Base-by-base conservation (phyloP, 225 moss, liverwort and hornwort species). In the Anthoceros angustus region DNA sequence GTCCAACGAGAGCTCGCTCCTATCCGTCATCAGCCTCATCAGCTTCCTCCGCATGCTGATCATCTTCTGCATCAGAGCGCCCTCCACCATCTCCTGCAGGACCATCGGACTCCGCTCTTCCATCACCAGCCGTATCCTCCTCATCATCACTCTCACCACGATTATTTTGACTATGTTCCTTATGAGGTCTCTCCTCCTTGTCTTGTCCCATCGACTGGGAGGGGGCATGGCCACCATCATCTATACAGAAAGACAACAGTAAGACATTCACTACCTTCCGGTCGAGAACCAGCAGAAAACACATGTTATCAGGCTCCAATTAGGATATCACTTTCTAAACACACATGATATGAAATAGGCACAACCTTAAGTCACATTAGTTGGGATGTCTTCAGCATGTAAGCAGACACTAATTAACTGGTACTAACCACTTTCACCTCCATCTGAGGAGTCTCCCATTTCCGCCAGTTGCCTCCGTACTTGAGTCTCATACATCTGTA, bases 401-500 rank as follows among this genome's bases (percentile, higher is more conserved):
- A 32, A 32, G 32, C 32, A 32, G 2, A 32, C 32, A 32, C 18
- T 23, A 55, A 20, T 8, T 7, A 18, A 55, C 18, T 55, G 12
- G 7, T 18, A 55, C 81, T 81, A 71, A 81, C 81, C 81, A 71
- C 81, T 81, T 81, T 73, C 81, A 69, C 72, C 81, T 69, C 78
- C 81, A 67, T 81, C 81, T 42, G 81, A 81, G 63, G 81, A 81
- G 71, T 81, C 81, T 71, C 81, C 81, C 61, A 81, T 73, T 71
- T 81, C 81, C 66, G 63, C 75, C 41, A 81, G 46, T n/a, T 75
- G 75, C 70, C 55, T 68, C 24, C 78, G 78, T 40, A 81, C 70
- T 62, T 75, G 73, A 60, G 78, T 75, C 71, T 76, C 81, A 41
- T 81, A 78, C 11, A 71, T 75, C 81, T 78, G 26, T 25, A 32